These are phyloP conservation scores for Silene vulgaris DNA, from an alignment of 179 eudicot species.

Conservation along the genomic window DNA sequence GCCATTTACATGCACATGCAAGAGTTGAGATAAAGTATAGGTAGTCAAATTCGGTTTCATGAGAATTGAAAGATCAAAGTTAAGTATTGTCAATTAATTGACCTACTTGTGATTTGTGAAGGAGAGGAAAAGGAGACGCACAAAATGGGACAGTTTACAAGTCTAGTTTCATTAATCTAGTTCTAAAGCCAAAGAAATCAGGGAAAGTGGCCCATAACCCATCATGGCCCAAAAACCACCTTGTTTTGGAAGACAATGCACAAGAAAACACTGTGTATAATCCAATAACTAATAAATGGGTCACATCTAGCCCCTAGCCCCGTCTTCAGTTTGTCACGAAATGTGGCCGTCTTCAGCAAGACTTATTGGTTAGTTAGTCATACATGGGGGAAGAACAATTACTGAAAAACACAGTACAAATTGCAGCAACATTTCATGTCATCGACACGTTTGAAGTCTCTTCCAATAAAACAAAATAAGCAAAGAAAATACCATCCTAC, in stretches of 20 bases:
- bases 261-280: constrained; percentile 11
- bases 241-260: neutral
- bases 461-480: neutral
- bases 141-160: neutral
- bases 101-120: neutral
- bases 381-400: neutral
- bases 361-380: no score
- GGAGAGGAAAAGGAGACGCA: neutral
- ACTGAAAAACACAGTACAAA: neutral
- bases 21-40: neutral
- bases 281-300: neutral
- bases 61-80: neutral
- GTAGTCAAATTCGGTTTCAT: neutral
- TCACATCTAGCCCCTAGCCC: no score
- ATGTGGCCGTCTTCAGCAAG: no score
- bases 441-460: neutral
- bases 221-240: constrained; percentile 6
- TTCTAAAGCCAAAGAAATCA: constrained; percentile 11
- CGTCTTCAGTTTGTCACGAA: no score
- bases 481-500: neutral
- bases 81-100: neutral
- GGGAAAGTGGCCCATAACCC: neutral
- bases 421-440: neutral
- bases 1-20: neutral
- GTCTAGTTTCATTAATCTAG: neutral